Evolutionary conservation across 192 early-diverging fungal genomes (phyloP), one percentile per base, ranked within the genome.

Genomic region (Cetraspora pellucida): DNA sequence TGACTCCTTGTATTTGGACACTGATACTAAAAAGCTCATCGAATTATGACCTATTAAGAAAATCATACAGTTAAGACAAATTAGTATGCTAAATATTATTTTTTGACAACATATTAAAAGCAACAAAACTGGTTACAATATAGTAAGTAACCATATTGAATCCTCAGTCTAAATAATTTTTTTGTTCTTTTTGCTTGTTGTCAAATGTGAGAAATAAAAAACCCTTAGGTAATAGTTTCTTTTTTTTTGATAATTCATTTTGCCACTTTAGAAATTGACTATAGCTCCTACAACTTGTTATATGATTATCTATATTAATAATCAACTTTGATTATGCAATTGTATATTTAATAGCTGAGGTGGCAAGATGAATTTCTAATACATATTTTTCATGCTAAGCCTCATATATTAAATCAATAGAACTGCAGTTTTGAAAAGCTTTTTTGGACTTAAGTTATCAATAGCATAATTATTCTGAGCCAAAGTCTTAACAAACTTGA

Each of bases 271-370:
- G 17, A 19, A 72, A 72, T 19, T 10, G 2, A 58, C 8, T 43
- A 58, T 72, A 72, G 37, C 71, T 72, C 17, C 52, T 28, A 0
- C 27, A 28, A n/a, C 50, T 70, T 70, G 68, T 70, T 50, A 70
- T 70, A 37, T 70, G 46, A 28, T 70, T 70, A 49, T 72, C 71
- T n/a, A 72, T 72, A 31, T 31, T 72, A 30, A 72, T 72, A 16
- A 72, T 17, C 27, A 11, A 57, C 37, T 72, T 72, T 54, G 50
- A 72, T 43, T 14, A 28, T 72, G 27, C 31, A 30, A 72, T 72
- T 1, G 52, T 25, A 72, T 43, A 57, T 58, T 72, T 72, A 14
- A 9, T 57, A 57, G 52, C 54, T 72, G 68, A 70, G 10, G 10
- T n/a, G n/a, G n/a, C n/a, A n/a, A n/a, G n/a, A n/a, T n/a, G n/a